phyloP scores from a whole-genome alignment of 2,329 filamentous ascomycete genomes.

The Fusarium irregulare region DNA sequence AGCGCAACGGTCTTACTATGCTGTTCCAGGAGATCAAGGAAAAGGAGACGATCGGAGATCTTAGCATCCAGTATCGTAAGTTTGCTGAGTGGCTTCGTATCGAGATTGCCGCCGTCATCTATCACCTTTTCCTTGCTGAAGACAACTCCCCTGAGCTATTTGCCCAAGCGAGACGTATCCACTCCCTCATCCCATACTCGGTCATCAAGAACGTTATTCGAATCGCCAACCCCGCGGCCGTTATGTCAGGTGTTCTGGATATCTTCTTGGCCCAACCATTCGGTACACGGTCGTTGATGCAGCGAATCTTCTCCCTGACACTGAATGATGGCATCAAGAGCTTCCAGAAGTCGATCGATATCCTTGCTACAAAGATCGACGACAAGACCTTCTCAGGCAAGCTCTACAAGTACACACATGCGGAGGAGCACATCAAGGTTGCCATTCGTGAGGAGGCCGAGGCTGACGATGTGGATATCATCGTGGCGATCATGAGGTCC shows the following conservation, averaged over 20 bases:
- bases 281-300: constrained; percentile 87
- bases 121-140: constrained; percentile 96
- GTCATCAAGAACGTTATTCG: constrained; percentile 97
- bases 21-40: constrained; percentile 93
- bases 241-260: constrained; percentile 96
- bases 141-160: constrained; percentile 98
- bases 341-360: constrained; percentile 88
- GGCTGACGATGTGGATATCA: constrained; percentile 80
- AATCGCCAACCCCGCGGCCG: constrained; percentile 93
- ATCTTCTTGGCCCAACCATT: constrained; percentile 97
- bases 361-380: constrained; percentile 79
- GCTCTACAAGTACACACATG: constrained; percentile 81
- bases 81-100: constrained; percentile 99
- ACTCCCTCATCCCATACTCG: constrained; percentile 92
- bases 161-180: constrained; percentile 91
- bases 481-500: constrained; percentile 86
- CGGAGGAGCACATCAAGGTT: constrained; percentile 79
- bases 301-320: constrained; percentile 93
- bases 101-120: constrained; percentile 94
- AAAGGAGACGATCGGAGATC: constrained; percentile 85
- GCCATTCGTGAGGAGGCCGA: constrained; percentile 79
- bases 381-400: constrained; percentile 84
- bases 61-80: constrained; percentile 96
- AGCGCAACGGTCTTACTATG: constrained; percentile 85
- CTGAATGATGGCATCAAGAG: constrained; percentile 89